Conservation (phyloP, 2,329 filamentous ascomycete genomes). For the Fusarium sp. region DNA sequence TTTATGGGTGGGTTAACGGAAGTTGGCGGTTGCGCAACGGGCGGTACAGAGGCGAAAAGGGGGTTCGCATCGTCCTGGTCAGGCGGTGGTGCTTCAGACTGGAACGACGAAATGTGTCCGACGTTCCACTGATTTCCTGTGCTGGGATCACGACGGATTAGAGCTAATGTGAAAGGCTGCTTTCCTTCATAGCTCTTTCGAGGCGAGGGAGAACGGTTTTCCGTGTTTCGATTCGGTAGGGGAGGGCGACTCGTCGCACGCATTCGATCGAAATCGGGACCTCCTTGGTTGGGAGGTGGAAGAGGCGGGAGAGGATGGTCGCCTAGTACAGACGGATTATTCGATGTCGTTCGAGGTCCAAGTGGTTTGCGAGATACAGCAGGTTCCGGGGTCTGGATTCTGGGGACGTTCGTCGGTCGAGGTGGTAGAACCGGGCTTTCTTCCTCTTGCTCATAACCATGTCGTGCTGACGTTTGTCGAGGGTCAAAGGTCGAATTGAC, state of each 20-base stretch:
- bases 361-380: conserved; percentile 47
- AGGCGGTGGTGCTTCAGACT: conserved; percentile 54
- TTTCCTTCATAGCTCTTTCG: conserved; percentile 49
- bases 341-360: conserved; percentile 41
- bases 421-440: conserved; percentile 23
- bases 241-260: conserved; percentile 3
- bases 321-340: conserved; percentile 1
- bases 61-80: conserved; percentile 38
- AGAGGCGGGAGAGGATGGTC: conserved; percentile 25
- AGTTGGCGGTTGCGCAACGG: conserved; percentile 29
- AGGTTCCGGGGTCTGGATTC: conserved; percentile 32
- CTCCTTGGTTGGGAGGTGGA: conserved; percentile 10
- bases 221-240: background rate
- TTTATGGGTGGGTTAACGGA: conserved; percentile 58
- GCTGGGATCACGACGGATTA: conserved; percentile 80
- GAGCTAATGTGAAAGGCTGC: conserved; percentile 65
- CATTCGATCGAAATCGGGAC: conserved; percentile 29
- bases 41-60: conserved; percentile 41
- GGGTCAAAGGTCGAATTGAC: conserved; percentile 36
- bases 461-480: conserved; percentile 21
- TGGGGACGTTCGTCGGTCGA: conserved; percentile 21
- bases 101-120: conserved; percentile 70
- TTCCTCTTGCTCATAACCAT: conserved; percentile 20
- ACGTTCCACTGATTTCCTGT: conserved; percentile 81
- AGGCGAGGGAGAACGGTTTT: conserved; percentile 53